Evolutionary conservation across 1,284 basidiomycete species (phyloP), one percentile per base, ranked within the genome.

Genomic region (Cryptococcus wingfieldii): DNA sequence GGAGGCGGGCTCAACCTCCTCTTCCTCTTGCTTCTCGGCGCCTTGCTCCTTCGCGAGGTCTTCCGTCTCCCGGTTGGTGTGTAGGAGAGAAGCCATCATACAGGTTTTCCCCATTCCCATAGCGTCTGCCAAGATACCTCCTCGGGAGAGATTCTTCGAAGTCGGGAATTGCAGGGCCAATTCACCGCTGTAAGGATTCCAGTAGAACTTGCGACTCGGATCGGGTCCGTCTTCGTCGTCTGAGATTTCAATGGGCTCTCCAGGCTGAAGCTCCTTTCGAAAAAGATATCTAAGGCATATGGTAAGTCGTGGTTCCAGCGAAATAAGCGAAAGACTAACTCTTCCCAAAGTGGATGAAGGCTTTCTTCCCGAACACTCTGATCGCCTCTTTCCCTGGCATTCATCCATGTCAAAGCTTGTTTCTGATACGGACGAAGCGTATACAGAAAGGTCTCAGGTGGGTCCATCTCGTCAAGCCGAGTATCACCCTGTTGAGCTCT

Each of bases 351-450:
- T 0, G 95, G 95, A 77, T 98, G 91, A 80, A 98, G 86, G 1
- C 88, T 86, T 7, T 80, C 81, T 64, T 89, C 84, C 49, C 89
- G 83, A 18, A 86, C 86, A 50, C 86, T 83, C 58, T 80, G 79
- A 23, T 83, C 80, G 2, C 86, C 88, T 0, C 81, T 83, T 77
- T 97, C 95, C 63, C 94, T 83, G 1, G 86, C 89, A 61, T 85
- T 81, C 93, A 98, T 94, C 94, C 95, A 98, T 83, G 79, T 80
- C 51, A 98, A 79, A 2, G 93, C 94, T 74, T 98, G 94, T 68
- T 93, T 96, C 70, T 98, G 95, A 76, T 98, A 98, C 31, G 84
- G 84, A 46, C 92, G 84, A 28, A 98, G 77, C 0, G 80, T 86
- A 48, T 97, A 81, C 0, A 84, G 80, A 74, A 98, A 98, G 0